Evolutionary conservation across 768 basidiomycete species (phyloP).

Genomic region (Collybia sordida): DNA sequence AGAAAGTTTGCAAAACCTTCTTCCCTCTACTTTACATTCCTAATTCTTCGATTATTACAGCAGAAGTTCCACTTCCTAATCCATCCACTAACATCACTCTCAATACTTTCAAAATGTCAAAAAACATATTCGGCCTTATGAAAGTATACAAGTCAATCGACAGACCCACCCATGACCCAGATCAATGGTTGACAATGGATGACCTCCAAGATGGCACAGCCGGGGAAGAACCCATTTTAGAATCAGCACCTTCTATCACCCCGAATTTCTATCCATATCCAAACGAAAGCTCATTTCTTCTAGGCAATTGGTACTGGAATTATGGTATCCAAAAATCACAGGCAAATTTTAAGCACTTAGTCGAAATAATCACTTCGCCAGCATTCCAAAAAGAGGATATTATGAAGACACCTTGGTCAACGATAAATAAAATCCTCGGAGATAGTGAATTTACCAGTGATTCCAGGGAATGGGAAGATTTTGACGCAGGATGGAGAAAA

Average conservation of each 20-base stretch:
- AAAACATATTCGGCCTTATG: not conserved
- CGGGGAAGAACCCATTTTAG: too few species aligned
- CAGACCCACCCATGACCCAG: not conserved
- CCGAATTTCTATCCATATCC: conserved; percentile 4
- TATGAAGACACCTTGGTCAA: not conserved
- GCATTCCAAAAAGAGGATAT: conserved; percentile 2
- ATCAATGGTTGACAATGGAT: not conserved
- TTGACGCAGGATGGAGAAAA: not conserved
- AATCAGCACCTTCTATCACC: not conserved
- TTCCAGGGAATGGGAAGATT: not conserved
- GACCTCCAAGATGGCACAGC: not conserved
- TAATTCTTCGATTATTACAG: too few species aligned
- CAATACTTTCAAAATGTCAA: not conserved
- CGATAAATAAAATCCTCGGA: not conserved
- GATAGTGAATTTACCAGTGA: not conserved
- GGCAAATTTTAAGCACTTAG: conserved; percentile 10
- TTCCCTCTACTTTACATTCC: too few species aligned
- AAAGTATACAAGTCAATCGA: not conserved
- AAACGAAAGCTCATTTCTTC: conserved; percentile 6
- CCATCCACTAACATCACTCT: not conserved
- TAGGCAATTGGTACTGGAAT: conserved; percentile 20
- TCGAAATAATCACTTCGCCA: conserved; percentile 11
- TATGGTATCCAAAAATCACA: conserved; percentile 13
- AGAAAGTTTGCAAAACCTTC: not conserved
- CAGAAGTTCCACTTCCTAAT: not conserved